Percentiles rank a stretch among this genome's conserved stretches.
Conservation (phyloP, 257 asterid genomes). For the Thymus quinquecostatus region DNA sequence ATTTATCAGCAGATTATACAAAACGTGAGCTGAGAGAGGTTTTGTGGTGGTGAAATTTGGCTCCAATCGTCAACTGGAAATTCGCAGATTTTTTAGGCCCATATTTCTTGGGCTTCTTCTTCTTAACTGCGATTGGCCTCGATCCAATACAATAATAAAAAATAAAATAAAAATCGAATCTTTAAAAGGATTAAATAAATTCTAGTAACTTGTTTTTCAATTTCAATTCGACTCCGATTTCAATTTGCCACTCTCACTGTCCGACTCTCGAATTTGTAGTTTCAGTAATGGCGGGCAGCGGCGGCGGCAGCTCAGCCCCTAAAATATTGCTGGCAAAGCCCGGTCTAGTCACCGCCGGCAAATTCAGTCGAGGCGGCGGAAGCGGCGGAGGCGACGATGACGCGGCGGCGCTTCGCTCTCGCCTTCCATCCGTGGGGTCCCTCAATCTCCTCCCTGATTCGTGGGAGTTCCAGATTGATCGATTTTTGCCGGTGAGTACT, state of each 20-base stretch:
- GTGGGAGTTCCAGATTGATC: conserved; percentile 81
- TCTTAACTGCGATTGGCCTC: no score
- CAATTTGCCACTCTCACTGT: not conserved
- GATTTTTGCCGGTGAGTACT: conserved; percentile 68
- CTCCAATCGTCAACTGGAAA: conserved; percentile 28
- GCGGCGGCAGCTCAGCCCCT: conserved; percentile 56
- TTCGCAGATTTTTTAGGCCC: conserved; percentile 25
- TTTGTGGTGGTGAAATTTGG: conserved; percentile 27
- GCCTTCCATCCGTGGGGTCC: conserved; percentile 78
- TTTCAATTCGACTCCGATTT: conserved; percentile 7
- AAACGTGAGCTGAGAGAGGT: not conserved
- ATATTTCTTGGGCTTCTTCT: conserved; percentile 4
- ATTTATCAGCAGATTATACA: not conserved
- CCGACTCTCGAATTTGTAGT: conserved; percentile 3
- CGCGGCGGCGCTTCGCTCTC: conserved; percentile 74
- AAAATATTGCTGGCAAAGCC: conserved; percentile 93
- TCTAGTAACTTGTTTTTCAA: not conserved
- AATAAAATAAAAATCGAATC: no score
- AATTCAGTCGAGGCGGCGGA: conserved; percentile 61
- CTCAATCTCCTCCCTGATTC: conserved; percentile 87
- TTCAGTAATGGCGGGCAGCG: conserved; percentile 46
- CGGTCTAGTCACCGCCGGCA: conserved; percentile 69
- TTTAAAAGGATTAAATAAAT: no score
- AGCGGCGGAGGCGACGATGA: conserved; percentile 70
- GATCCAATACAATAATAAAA: no score